These are phyloP conservation scores for Debaryomycetaceae sp. DNA, from an alignment of 1,139 yeast genomes.

Conservation along the genomic window DNA sequence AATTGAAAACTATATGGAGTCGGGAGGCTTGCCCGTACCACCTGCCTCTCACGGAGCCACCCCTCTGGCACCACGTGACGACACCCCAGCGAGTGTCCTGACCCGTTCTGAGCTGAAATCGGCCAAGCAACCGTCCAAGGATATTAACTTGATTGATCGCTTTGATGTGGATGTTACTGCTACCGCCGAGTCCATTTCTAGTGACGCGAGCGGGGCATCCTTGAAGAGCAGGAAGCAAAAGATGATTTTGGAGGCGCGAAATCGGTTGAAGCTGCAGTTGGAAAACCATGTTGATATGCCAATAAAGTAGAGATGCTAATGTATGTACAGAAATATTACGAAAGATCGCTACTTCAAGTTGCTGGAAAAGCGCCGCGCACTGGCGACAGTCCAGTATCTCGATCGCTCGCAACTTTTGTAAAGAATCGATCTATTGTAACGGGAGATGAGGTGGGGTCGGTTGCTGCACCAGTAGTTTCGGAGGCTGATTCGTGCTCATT, in stretches of 20 bases:
- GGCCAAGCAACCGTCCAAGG: constrained; percentile 2
- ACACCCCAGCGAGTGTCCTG: background rate
- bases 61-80: constrained; percentile 1
- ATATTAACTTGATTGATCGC: constrained; percentile 25
- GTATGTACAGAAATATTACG: too few species aligned
- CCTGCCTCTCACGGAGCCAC: constrained; percentile 22
- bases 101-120: constrained; percentile 3
- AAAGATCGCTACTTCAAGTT: too few species aligned
- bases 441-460: too few species aligned
- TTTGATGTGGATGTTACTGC: constrained; percentile 13
- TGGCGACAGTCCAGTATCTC: too few species aligned
- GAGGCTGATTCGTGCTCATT: too few species aligned
- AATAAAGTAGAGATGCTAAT: background rate
- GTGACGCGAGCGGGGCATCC: constrained; percentile 8
- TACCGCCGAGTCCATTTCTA: constrained; percentile 10
- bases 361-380: too few species aligned
- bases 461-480: too few species aligned
- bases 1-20: constrained; percentile 55
- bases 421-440: too few species aligned
- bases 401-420: too few species aligned
- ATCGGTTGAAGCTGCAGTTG: constrained; percentile 27
- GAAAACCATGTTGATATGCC: constrained; percentile 13
- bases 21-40: constrained; percentile 58
- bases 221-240: constrained; percentile 22
- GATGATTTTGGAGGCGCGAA: constrained; percentile 35